Percentiles rank a stretch among this genome's conserved stretches.
Evolutionary conservation across 2,329 filamentous ascomycete genomes (phyloP).

Genomic region (Dactylellina cionopaga): DNA sequence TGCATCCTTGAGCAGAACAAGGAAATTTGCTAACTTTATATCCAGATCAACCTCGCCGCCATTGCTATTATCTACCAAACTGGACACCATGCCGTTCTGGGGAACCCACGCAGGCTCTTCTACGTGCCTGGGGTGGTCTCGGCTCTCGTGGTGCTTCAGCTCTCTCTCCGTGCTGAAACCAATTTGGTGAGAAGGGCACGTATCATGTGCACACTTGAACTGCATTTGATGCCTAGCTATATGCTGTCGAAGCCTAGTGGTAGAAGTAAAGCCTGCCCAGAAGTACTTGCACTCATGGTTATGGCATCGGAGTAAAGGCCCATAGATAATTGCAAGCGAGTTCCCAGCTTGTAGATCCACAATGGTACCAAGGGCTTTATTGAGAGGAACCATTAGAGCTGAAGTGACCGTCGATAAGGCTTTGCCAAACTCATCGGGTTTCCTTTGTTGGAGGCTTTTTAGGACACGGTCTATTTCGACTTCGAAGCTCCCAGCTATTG

Average conservation of each 20-base stretch:
- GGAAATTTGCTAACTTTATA: neutral
- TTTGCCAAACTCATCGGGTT: neutral
- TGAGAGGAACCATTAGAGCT: neutral
- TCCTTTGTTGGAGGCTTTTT: neutral
- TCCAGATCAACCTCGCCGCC: too few relatives aligned
- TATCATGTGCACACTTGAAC: neutral
- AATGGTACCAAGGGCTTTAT: too few relatives aligned
- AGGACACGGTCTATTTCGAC: neutral
- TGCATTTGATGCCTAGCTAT: neutral
- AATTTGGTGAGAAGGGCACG: conserved; percentile 3
- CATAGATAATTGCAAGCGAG: neutral
- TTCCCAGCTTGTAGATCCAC: neutral
- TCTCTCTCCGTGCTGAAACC: neutral
- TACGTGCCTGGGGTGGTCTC: too few relatives aligned
- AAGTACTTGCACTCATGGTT: neutral
- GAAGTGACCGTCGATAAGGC: neutral
- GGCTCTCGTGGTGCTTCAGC: neutral
- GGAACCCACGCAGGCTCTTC: too few relatives aligned
- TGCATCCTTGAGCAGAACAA: neutral
- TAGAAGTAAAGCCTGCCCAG: neutral
- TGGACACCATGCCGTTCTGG: too few relatives aligned
- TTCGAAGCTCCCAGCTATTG: too few relatives aligned
- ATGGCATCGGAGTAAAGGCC: neutral
- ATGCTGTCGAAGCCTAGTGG: neutral
- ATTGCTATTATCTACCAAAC: too few relatives aligned